Conservation (phyloP, 108 stramenopile species). For the Hondaea fermentalgiana region DNA sequence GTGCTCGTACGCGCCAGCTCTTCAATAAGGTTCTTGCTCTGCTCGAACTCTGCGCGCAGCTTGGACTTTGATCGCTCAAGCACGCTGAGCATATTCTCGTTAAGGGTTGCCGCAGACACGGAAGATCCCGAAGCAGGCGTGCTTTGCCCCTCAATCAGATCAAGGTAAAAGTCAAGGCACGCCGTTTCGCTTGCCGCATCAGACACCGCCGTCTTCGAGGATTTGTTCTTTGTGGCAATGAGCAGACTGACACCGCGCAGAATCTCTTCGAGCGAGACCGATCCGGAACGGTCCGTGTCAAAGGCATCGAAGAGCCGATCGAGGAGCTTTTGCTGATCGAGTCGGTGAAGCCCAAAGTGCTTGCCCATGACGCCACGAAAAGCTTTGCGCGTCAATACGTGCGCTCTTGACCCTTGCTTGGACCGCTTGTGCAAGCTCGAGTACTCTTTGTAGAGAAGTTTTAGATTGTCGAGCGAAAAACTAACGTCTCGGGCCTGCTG, state of each 20-base stretch:
- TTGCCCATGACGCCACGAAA: background rate
- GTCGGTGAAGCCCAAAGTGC: conserved; percentile 5
- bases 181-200: background rate
- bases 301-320: conserved; percentile 7
- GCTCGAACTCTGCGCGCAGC: background rate
- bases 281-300: background rate
- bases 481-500: background rate
- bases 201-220: background rate
- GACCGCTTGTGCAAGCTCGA: background rate
- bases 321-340: background rate
- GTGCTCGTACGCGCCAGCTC: background rate
- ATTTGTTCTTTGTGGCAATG: background rate
- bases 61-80: background rate
- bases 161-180: conserved; percentile 1
- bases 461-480: background rate
- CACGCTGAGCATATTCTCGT: background rate
- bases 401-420: background rate
- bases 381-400: background rate
- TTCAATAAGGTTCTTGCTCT: background rate
- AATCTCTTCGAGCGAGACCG: background rate
- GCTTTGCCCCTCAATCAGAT: background rate
- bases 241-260: background rate
- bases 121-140: background rate
- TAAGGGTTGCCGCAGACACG: background rate
- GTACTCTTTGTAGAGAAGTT: background rate